These are phyloP conservation scores for Solanum chacoense DNA, from an alignment of 305 asterid species.

Conservation along the genomic window DNA sequence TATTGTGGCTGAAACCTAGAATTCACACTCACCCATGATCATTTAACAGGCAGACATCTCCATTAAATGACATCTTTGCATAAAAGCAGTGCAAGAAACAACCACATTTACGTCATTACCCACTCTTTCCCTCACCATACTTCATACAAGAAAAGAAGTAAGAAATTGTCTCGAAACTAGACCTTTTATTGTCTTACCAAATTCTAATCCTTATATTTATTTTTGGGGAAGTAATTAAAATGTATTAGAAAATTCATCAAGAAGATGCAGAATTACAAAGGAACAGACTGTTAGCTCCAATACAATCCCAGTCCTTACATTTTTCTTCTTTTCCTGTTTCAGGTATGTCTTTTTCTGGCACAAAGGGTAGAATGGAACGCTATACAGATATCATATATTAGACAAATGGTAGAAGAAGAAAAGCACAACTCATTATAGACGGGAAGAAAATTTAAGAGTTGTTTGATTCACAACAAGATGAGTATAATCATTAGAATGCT, in stretches of 20 bases:
- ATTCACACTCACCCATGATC: not conserved
- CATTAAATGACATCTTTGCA: not conserved
- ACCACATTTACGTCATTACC: not conserved
- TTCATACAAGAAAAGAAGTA: not conserved
- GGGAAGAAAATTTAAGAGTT: not conserved
- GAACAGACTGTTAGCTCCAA: not conserved
- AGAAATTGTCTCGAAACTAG: not conserved
- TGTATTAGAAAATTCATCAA: not conserved
- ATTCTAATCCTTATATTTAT: not conserved
- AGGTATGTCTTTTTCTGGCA: not conserved
- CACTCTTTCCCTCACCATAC: not conserved
- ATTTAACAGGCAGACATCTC: not conserved
- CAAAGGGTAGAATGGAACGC: not conserved
- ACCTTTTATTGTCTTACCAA: not conserved
- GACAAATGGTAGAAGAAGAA: not conserved
- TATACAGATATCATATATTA: not conserved
- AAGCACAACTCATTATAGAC: not conserved
- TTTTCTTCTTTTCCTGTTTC: not conserved
- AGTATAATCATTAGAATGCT: not conserved
- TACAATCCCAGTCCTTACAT: not conserved
- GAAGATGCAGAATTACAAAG: not conserved
- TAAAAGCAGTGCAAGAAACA: not conserved
- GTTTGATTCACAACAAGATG: not conserved
- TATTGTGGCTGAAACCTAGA: not conserved
- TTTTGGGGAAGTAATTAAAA: not conserved